Evolutionary conservation across 768 basidiomycete species (phyloP).

Genomic region (Hebeloma cylindrosporum): DNA sequence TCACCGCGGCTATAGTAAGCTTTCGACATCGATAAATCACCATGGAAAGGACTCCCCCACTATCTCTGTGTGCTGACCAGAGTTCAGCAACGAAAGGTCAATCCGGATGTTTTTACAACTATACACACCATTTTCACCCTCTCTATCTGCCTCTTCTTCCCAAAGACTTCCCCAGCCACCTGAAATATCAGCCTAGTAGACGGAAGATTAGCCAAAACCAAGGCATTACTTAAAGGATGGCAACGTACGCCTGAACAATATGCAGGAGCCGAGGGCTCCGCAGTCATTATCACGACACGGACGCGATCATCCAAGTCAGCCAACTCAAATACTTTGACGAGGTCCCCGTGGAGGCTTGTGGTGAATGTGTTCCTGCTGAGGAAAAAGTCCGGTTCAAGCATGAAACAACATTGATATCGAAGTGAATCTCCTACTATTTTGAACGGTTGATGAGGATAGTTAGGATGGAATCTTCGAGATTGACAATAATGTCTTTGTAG

Average conservation of each 20-base stretch:
- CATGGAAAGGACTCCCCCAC: constrained; percentile 46
- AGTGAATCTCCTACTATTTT: constrained; percentile 38
- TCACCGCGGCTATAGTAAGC: constrained; percentile 51
- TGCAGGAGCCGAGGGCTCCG: constrained; percentile 50
- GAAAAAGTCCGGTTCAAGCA: not conserved
- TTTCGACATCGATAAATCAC: constrained; percentile 55
- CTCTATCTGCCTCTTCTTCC: constrained; percentile 40
- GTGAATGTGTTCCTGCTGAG: constrained; percentile 48
- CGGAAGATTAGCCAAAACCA: not conserved
- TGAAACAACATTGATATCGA: not conserved
- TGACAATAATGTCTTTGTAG: constrained; percentile 43
- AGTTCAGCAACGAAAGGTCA: not conserved
- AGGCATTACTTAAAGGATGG: not conserved
- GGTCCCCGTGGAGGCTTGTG: constrained; percentile 32
- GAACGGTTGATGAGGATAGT: constrained; percentile 48
- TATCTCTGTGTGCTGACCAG: constrained; percentile 45
- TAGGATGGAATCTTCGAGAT: constrained; percentile 43
- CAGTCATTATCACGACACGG: constrained; percentile 50
- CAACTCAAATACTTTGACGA: constrained; percentile 44
- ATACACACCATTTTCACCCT: constrained; percentile 46
- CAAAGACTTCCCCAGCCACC: constrained; percentile 46
- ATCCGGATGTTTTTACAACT: not conserved
- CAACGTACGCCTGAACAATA: constrained; percentile 54
- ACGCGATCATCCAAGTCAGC: constrained; percentile 55
- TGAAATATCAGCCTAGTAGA: constrained; percentile 47